Base-by-base conservation (phyloP, 1,139 yeast genomes). In the Kodamaea suecica region DNA sequence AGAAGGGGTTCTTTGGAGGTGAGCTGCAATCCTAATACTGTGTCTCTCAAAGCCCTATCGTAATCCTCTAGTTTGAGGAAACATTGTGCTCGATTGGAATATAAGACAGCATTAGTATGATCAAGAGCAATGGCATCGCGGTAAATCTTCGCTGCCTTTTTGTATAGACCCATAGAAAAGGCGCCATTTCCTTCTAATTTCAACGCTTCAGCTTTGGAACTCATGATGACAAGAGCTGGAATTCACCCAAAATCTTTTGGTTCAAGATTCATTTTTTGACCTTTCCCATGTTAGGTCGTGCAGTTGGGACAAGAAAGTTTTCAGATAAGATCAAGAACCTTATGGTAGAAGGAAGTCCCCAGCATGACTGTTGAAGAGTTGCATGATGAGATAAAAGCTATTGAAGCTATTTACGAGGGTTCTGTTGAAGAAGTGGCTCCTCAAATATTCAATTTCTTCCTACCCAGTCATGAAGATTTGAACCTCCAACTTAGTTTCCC, bases 391-490 rank as follows among this genome's bases (percentile, higher is more conserved):
- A 60, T 86, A 17, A 78, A 76, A 34, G 94, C 96, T 9, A 79
- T 90, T 14, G 84, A 85, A 42, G 95, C 96, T 2, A 90, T 92
- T n/a, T 90, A 78, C 51, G 96, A 95, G 1, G 84, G 71, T 11
- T 68, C 69, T 46, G 39, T 64, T 2, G 46, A 49, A 10, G 45
- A 48, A 12, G 39, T 60, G 13, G 67, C 59, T 0, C 63, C 70
- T 0, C 64, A 61, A 16, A 52, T 71, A 1, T 76, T 78, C 38
- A 70, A 70, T 17, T 65, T 88, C 23, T 57, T 54, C 8, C 63
- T 87, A 1, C 95, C 97, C 0, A 78, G 73, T 38, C 78, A 84
- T 49, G 76, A 73, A 41, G 69, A 68, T 29, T 61, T 83, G 29
- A 57, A 61, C 3, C 60, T 86, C 11, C 81, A 83, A 45, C 53